Percentiles rank a stretch among this genome's conserved stretches.
phyloP scores from a whole-genome alignment of 768 basidiomycete species.

The Mycena epipterygia region DNA sequence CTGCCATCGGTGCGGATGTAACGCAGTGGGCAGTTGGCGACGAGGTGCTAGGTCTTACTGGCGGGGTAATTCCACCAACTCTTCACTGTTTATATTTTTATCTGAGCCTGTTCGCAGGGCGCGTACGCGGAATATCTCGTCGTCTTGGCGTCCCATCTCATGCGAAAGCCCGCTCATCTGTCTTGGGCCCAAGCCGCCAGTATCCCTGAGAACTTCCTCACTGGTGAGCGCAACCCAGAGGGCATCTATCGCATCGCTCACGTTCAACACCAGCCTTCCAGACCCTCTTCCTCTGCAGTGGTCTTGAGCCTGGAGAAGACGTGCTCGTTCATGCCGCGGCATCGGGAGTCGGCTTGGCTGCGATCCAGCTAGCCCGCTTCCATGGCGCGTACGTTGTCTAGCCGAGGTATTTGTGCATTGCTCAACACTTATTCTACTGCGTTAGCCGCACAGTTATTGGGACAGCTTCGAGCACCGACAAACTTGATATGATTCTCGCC shows the following conservation, averaged over 20 bases:
- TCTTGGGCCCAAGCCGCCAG: conserved; percentile 89
- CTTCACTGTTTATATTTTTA: no score
- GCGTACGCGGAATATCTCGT: conserved; percentile 91
- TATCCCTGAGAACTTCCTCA: conserved; percentile 90
- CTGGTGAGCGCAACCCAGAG: conserved; percentile 62
- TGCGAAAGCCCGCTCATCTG: conserved; percentile 80
- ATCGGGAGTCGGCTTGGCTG: conserved; percentile 90
- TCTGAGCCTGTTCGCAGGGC: conserved; percentile 62
- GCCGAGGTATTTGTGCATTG: conserved; percentile 1
- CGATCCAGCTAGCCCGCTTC: conserved; percentile 85
- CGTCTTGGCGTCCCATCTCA: conserved; percentile 71
- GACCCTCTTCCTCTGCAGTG: conserved; percentile 70
- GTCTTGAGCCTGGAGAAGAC: conserved; percentile 76
- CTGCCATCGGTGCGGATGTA: conserved; percentile 54
- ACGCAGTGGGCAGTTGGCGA: conserved; percentile 60
- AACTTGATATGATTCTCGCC: conserved; percentile 79
- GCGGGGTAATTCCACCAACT: conserved; percentile 60
- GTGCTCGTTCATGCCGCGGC: conserved; percentile 93
- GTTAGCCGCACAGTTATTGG: conserved; percentile 79
- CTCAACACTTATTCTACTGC: conserved; percentile 17
- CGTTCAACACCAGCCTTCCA: conserved; percentile 55
- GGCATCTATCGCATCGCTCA: neutral
- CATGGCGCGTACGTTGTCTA: conserved; percentile 73
- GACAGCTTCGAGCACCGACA: conserved; percentile 88
- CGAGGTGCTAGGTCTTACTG: conserved; percentile 71